Evolutionary conservation across 2,329 filamentous ascomycete species (phyloP).

Genomic region (Colletotrichum camelliae): DNA sequence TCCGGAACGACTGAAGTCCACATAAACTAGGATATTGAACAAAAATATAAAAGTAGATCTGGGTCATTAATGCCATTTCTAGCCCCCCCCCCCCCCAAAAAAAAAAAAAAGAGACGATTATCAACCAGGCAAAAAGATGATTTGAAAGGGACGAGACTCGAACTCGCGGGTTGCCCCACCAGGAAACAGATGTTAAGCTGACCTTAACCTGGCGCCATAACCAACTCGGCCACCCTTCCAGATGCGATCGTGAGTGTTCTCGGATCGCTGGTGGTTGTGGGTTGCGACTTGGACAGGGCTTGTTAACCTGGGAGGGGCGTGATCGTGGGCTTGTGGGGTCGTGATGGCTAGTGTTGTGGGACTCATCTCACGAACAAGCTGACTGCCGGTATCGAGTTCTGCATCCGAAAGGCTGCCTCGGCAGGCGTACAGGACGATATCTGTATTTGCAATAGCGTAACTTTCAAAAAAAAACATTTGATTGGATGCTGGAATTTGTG

Average conservation of each 20-base stretch:
- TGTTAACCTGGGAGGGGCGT: background rate
- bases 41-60: background rate
- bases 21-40: background rate
- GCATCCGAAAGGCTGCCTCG: background rate
- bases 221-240: background rate
- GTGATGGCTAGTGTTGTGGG: background rate
- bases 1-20: background rate
- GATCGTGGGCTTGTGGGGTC: background rate
- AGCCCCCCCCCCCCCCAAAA: no score
- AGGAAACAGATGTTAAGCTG: background rate
- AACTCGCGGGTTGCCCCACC: background rate
- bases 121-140: rapidly evolving
- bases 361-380: background rate
- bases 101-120: background rate
- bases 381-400: rapidly evolving
- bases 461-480: no score
- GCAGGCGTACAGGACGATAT: background rate
- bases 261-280: background rate
- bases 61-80: background rate
- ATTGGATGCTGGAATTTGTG: no score
- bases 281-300: background rate
- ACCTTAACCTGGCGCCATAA: background rate
- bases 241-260: background rate
- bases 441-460: background rate
- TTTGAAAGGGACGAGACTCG: no score